Percentiles rank a stretch among this genome's conserved stretches.
These are phyloP conservation scores for Kodamaea sagamina DNA, from an alignment of 805 yeast species.

Conservation along the genomic window DNA sequence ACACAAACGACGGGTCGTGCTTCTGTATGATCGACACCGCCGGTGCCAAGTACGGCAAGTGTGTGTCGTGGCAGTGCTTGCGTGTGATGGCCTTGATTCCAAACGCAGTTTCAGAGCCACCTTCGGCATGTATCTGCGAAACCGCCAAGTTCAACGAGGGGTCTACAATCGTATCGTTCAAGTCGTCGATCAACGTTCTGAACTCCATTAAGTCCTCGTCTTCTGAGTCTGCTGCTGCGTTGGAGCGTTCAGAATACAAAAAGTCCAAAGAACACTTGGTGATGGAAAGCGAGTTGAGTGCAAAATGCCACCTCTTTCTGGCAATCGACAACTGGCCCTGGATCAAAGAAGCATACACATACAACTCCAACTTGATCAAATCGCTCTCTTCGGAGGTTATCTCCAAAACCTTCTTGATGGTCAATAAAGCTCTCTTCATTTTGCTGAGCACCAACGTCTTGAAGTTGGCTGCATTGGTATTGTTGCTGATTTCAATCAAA, in stretches of 20 bases:
- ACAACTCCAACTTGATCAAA: slow-evolving; percentile 30
- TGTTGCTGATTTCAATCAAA: slow-evolving; percentile 53
- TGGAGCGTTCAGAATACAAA: slow-evolving; percentile 27
- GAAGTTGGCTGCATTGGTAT: slow-evolving; percentile 42
- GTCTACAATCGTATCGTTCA: slow-evolving; percentile 60
- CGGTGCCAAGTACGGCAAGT: slow-evolving; percentile 37
- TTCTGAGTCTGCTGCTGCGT: slow-evolving; percentile 23
- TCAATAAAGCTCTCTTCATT: slow-evolving; percentile 60
- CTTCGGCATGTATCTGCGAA: slow-evolving; percentile 33
- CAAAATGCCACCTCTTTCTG: slow-evolving; percentile 55
- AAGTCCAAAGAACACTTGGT: slow-evolving; percentile 64
- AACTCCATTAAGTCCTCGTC: slow-evolving; percentile 17
- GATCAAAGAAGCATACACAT: slow-evolving; percentile 47
- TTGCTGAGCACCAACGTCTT: slow-evolving; percentile 54
- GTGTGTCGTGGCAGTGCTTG: slow-evolving; percentile 25
- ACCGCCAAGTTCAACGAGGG: slow-evolving; percentile 62
- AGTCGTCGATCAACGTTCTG: slow-evolving; percentile 52
- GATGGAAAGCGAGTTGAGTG: slow-evolving; percentile 54
- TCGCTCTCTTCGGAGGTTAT: slow-evolving; percentile 41
- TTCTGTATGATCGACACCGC: slow-evolving; percentile 42
- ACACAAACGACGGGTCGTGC: slow-evolving; percentile 40
- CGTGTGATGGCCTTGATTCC: slow-evolving; percentile 15
- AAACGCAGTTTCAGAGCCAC: slow-evolving; percentile 5
- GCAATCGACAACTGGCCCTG: slow-evolving; percentile 54
- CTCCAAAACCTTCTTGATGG: slow-evolving; percentile 44